phyloP scores from a whole-genome alignment of 371 early-diverging fungal species.

The Lichtheimia hyalospora region DNA sequence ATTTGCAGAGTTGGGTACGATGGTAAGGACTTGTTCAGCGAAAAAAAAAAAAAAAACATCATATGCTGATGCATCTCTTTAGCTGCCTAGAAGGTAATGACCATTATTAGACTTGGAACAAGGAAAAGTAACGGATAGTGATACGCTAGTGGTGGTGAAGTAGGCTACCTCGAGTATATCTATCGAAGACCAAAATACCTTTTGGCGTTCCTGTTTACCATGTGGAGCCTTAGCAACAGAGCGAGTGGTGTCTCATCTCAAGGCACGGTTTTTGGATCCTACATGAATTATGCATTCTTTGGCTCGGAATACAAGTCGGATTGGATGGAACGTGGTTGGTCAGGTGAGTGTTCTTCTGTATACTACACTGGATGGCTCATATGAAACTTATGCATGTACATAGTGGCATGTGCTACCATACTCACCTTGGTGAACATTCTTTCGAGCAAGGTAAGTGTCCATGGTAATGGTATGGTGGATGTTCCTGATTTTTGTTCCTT shows the following conservation, averaged over 20 bases:
- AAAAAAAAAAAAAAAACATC: no score
- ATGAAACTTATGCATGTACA: background rate
- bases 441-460: conserved; percentile 21
- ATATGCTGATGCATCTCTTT: background rate
- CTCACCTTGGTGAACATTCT: conserved; percentile 24
- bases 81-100: conserved; percentile 41
- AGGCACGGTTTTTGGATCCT: conserved; percentile 43
- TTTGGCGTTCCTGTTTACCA: conserved; percentile 37
- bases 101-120: background rate
- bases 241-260: conserved; percentile 44
- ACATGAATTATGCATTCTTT: conserved; percentile 42
- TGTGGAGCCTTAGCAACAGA: conserved; percentile 40
- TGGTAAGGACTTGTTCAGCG: conserved; percentile 25
- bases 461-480: background rate
- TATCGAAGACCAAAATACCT: conserved; percentile 41
- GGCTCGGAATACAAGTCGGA: conserved; percentile 29
- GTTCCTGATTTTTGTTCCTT: background rate
- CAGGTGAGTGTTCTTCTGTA: conserved; percentile 22
- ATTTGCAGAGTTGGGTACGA: conserved; percentile 47
- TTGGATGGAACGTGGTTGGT: conserved; percentile 37
- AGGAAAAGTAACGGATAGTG: background rate
- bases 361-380: background rate
- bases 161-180: conserved; percentile 41
- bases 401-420: conserved; percentile 34
- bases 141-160: conserved; percentile 40